Conservation (phyloP, 164 flowering plant species). For the Cinnamomum chago region DNA sequence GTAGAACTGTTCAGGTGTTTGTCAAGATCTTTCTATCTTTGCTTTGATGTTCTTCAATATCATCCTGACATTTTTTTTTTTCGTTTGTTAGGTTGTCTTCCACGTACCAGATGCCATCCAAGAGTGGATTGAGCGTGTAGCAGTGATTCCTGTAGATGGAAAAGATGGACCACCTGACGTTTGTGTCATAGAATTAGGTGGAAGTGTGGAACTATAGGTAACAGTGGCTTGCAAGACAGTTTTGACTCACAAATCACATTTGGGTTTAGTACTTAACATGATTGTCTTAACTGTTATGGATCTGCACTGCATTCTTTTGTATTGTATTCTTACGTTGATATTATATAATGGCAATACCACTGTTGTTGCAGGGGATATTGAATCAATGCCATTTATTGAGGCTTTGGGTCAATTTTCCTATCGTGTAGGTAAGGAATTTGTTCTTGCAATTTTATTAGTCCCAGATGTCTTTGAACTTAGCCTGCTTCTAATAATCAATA, state of each 20-base stretch:
- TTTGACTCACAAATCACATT: background rate
- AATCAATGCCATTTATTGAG: constrained; percentile 91
- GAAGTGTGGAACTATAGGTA: constrained; percentile 97
- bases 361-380: constrained; percentile 79
- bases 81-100: constrained; percentile 63
- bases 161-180: constrained; percentile 90
- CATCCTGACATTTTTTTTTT: background rate
- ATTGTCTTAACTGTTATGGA: background rate
- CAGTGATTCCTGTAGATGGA: constrained; percentile 87
- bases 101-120: constrained; percentile 94
- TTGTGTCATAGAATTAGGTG: constrained; percentile 95
- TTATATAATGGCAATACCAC: background rate
- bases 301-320: no score
- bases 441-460: background rate
- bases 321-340: background rate
- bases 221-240: background rate
- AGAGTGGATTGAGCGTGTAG: constrained; percentile 92
- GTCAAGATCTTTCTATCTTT: background rate
- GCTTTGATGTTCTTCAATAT: background rate
- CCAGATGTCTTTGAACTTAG: background rate
- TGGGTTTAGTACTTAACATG: background rate
- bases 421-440: constrained; percentile 60
- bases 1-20: constrained; percentile 93
- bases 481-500: background rate
- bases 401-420: constrained; percentile 92